phyloP scores from a whole-genome alignment of 257 asterid species.

The Asclepias syriaca region DNA sequence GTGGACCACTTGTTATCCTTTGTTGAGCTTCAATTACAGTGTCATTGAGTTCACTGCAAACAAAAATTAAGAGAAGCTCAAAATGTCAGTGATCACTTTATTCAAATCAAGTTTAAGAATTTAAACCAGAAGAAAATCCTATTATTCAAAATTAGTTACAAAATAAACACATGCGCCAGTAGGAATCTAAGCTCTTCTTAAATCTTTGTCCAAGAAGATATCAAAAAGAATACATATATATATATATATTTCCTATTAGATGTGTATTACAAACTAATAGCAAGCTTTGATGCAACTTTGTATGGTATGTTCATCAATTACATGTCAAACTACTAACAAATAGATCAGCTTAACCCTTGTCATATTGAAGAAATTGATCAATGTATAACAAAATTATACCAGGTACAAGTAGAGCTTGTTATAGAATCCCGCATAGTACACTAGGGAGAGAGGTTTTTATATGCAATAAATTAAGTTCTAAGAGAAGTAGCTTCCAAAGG shows the following conservation, averaged over 20 bases:
- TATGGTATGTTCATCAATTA: background rate
- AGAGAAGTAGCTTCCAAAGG: background rate
- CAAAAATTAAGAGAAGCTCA: constrained; percentile 4
- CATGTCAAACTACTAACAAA: background rate
- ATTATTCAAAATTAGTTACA: background rate
- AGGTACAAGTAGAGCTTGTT: background rate
- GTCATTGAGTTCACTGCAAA: constrained; percentile 84
- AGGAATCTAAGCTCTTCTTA: background rate
- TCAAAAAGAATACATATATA: background rate
- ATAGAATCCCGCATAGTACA: no score
- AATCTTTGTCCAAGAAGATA: background rate
- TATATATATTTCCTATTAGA: background rate
- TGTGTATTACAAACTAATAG: background rate
- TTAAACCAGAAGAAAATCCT: background rate
- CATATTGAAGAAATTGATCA: background rate
- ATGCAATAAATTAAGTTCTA: background rate
- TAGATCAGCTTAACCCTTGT: background rate
- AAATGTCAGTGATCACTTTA: background rate
- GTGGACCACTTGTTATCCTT: constrained; percentile 71
- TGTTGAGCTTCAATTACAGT: constrained; percentile 90
- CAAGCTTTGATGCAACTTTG: background rate
- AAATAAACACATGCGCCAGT: background rate
- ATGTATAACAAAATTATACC: background rate
- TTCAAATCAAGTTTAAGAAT: background rate
- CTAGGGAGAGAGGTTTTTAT: background rate